Evolutionary conservation across 805 yeast genomes (phyloP), one percentile per base, ranked within the genome.

Genomic region (Phaffomyces antillensis): DNA sequence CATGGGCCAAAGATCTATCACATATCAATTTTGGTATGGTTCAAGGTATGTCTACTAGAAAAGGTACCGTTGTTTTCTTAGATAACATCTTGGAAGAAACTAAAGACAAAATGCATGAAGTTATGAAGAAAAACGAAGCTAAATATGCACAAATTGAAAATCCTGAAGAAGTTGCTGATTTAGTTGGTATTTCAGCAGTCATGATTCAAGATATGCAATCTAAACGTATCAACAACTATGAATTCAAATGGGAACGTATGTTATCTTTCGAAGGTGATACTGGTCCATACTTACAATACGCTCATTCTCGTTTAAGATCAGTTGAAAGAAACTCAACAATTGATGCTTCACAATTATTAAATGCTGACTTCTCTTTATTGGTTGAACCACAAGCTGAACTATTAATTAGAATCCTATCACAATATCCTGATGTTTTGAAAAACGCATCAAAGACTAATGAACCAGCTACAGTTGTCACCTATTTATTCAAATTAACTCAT

Each of bases 201-300:
- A 90, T 93, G 96, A 86, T 93, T 60, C 99, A 93, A 75, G 99
- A 93, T 68, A 90, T 93, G 98, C 95, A 87, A 69, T 81, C 96
- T 49, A 93, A 93, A 73, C 84, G 99, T 68, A 78, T 91, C 67
- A 89, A 91, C 73, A 91, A 93, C 71, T 93, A 93, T 71, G 87
- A 83, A 59, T 93, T 93, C 71, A 86, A 88, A 67, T 93, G 99
- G 99, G 88, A 86, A 59, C 85, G 99, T 73, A 93, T 93, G 97
- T 76, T 86, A 38, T 88, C 98, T 4, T 90, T 93, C 54, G 99
- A 93, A 73, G 99, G 99, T 68, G 99, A 93, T 68, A 93, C 99
- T 46, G 99, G 99, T 64, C 98, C 99, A 48, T 93, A 93, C 70
- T 76, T 93, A 64, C 99, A 93, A 69, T 93, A 93, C 62, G 98